Evolutionary conservation across 345 rosid species (phyloP), one percentile per base, ranked within the genome.

Genomic region (Linum trigynum): DNA sequence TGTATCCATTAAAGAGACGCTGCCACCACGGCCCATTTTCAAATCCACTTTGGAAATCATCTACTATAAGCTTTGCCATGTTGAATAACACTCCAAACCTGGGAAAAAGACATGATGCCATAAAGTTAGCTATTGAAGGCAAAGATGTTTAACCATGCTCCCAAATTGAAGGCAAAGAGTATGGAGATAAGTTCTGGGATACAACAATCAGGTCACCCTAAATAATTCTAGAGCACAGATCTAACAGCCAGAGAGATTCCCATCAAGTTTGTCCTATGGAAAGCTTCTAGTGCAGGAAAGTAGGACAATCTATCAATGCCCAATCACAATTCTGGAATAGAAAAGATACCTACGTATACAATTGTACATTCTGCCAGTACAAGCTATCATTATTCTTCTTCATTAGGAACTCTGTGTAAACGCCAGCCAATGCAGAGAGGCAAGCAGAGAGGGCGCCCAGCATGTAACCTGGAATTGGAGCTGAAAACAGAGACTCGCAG

Each of bases 11-110:
- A 56, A 84, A 82, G 67, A 90, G 83, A 59, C 87, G 88, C 73
- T 87, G 95, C 99, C 96, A 87, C 92, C 89, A 83, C n/a, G 81
- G 80, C 65, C 96, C 99, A 23, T 84, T 90, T 83, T 88, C 95
- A 80, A 81, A 91, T 15, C 91, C 96, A 69, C 86, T 78, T 79
- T 87, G 74, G 62, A 88, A 88, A 81, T 94, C 99, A 94, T 94
- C 96, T 65, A 83, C 51, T 43, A 86, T 50, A 73, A 91, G 95
- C 59, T 88, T 74, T 7, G 80, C 94, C 88, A 88, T 73, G 57
- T 94, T 91, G 88, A 94, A 94, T 59, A 91, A 76, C 38, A 85
- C 78, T 38, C 99, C 92, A 71, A 85, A 94, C 78, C 96, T 94
- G 78, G 17, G 55, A 70, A 38, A 62, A 14, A 14, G 32, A 23